Evolutionary conservation across 2,329 filamentous ascomycete species (phyloP).

Genomic region (Aspergillus pseudoviridinutans): DNA sequence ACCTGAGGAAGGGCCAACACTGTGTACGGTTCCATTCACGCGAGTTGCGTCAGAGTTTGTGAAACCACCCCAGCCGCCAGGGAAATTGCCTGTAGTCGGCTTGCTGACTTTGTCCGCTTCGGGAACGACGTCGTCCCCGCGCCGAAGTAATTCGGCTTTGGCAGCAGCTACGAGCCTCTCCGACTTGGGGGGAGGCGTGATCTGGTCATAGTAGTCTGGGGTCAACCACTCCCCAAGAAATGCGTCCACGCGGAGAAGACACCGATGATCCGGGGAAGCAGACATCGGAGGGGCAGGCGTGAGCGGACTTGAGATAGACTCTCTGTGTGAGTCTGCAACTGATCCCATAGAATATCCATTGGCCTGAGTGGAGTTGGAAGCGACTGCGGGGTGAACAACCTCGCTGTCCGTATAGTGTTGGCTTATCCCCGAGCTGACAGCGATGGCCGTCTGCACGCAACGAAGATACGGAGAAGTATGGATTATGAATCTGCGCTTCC

Average conservation of each 20-base stretch:
- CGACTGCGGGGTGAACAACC: neutral
- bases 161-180: conserved; percentile 83
- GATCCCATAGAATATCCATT: conserved; percentile 1
- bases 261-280: conserved; percentile 14
- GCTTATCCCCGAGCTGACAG: conserved; percentile 77
- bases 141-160: conserved; percentile 78
- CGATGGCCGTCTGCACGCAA: conserved; percentile 88
- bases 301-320: neutral
- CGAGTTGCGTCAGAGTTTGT: conserved; percentile 29
- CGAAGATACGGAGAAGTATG: conserved; percentile 92
- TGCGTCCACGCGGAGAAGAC: conserved; percentile 72
- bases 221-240: conserved; percentile 95
- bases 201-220: conserved; percentile 87
- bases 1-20: neutral
- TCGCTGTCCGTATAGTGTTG: conserved; percentile 31
- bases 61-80: conserved; percentile 52
- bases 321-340: neutral
- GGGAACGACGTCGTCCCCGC: conserved; percentile 61
- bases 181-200: conserved; percentile 81
- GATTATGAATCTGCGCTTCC: conserved; percentile 73
- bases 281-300: neutral
- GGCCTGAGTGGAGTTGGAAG: neutral
- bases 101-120: conserved; percentile 32
- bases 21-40: conserved; percentile 16
- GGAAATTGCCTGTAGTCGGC: conserved; percentile 46